Percentiles rank a stretch among this genome's conserved stretches.
phyloP scores from a whole-genome alignment of 768 basidiomycete genomes.

The Leccinum rimulosum region DNA sequence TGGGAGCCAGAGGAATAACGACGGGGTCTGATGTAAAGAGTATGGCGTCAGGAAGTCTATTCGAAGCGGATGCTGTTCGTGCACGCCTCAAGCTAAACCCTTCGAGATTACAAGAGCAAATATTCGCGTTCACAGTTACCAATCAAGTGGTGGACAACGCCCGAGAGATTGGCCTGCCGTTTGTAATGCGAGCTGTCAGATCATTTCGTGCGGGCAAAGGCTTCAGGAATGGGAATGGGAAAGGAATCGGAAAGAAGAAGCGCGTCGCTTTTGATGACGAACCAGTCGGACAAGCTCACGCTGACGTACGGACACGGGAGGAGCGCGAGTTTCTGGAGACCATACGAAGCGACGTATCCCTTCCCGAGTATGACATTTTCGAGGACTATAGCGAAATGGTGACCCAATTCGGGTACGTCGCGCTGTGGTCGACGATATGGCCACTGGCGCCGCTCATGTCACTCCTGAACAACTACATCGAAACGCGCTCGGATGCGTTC shows the following conservation, averaged over 20 bases:
- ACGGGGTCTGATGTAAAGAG: constrained; percentile 11
- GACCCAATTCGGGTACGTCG: constrained; percentile 90
- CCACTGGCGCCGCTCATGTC: constrained; percentile 89
- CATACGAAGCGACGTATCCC: constrained; percentile 70
- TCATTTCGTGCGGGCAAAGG: constrained; percentile 48
- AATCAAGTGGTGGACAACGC: constrained; percentile 81
- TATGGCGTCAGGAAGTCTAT: constrained; percentile 29
- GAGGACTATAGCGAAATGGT: constrained; percentile 97
- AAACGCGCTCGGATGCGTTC: constrained; percentile 91
- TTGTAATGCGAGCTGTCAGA: constrained; percentile 57
- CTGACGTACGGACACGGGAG: constrained; percentile 41
- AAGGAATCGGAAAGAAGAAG: constrained; percentile 48
- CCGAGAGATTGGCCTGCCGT: constrained; percentile 80
- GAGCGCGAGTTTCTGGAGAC: constrained; percentile 80
- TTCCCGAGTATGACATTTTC: constrained; percentile 81
- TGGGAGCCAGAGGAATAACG: constrained; percentile 16
- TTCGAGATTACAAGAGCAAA: constrained; percentile 77
- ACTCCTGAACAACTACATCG: constrained; percentile 88
- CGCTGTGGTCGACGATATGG: constrained; percentile 93
- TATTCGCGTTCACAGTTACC: constrained; percentile 91
- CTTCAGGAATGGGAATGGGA: constrained; percentile 24
- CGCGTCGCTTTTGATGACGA: constrained; percentile 74
- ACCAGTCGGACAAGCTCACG: constrained; percentile 27
- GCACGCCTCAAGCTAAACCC: constrained; percentile 63
- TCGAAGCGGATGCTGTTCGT: constrained; percentile 50